Base-by-base conservation (phyloP, 306 rosid species). In the Prunus padus region DNA sequence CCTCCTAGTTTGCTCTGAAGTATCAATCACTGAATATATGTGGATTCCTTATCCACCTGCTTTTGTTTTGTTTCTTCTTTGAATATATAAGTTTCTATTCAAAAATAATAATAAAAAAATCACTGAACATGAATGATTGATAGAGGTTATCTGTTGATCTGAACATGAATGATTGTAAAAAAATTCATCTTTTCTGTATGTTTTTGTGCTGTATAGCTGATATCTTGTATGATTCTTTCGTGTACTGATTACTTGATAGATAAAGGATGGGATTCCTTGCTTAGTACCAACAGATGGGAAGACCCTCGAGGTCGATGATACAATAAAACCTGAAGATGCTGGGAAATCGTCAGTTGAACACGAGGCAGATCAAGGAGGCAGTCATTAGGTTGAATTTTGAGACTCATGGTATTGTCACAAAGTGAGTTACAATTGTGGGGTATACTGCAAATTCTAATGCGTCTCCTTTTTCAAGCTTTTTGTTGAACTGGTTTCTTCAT, bases 271-370 rank as follows among this genome's bases (percentile, higher is more conserved):
- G 79, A 76, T 92, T 30, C 96, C 98, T 23, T 85, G 92, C 83
- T 80, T 95, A 81, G 96, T 87, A 69, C 98, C 98, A 2, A 83
- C 59, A 65, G 96, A 89, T 72, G 97, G 98, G 23, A 89, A 87
- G 89, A 81, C 89, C 75, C 87, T 83, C 0, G 91, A 92, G 51
- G 80, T 71, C 23, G 92, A 89, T 52, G 88, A 74, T 55, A 33
- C 77, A 33, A 30, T 76, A 40, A 86, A 85, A 55, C 72, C 87
- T 13, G 78, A 88, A 37, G 82, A 68, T 61, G 52, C 52, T 46
- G 75, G 75, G 56, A 71, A 63, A 65, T 79, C 74, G 33, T 85
- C 88, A 23, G 52, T 33, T 22, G 63, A 69, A 65, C 63, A 64
- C 19, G 73, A 85, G 62, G 76, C 57, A 13, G 68, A 63, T 71